These are phyloP conservation scores for Lactarius akahatsu DNA, from an alignment of 768 basidiomycete genomes.

Conservation along the genomic window DNA sequence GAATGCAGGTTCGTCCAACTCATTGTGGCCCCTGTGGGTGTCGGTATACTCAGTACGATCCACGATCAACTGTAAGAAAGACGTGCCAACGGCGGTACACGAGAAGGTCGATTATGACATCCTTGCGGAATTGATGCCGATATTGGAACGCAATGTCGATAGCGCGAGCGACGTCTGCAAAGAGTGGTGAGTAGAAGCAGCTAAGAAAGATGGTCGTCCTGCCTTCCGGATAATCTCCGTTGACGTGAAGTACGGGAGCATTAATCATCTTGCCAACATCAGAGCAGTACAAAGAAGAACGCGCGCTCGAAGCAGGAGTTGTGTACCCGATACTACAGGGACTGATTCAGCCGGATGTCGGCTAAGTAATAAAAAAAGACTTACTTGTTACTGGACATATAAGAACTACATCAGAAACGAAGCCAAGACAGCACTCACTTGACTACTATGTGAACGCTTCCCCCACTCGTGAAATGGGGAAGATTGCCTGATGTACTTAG, in stretches of 20 bases:
- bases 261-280: conserved; percentile 90
- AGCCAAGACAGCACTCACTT: conserved; percentile 54
- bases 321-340: conserved; percentile 83
- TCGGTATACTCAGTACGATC: neutral
- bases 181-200: neutral
- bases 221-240: conserved; percentile 90
- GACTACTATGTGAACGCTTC: conserved; percentile 87
- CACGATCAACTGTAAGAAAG: neutral
- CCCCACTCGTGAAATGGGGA: conserved; percentile 89
- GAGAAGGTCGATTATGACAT: conserved; percentile 85
- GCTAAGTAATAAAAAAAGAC: neutral
- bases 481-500: conserved; percentile 57
- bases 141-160: conserved; percentile 89
- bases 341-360: conserved; percentile 8
- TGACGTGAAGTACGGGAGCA: conserved; percentile 86
- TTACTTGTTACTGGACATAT: conserved; percentile 35
- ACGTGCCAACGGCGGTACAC: conserved; percentile 81
- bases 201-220: neutral
- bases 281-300: conserved; percentile 86
- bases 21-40: conserved; percentile 72
- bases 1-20: conserved; percentile 82
- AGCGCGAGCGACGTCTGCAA: conserved; percentile 75
- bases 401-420: conserved; percentile 14
- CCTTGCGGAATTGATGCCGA: conserved; percentile 84
- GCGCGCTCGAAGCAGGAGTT: conserved; percentile 78